Conservation (phyloP, 1,139 yeast species). For the Barnettozyma hawaiiensis region DNA sequence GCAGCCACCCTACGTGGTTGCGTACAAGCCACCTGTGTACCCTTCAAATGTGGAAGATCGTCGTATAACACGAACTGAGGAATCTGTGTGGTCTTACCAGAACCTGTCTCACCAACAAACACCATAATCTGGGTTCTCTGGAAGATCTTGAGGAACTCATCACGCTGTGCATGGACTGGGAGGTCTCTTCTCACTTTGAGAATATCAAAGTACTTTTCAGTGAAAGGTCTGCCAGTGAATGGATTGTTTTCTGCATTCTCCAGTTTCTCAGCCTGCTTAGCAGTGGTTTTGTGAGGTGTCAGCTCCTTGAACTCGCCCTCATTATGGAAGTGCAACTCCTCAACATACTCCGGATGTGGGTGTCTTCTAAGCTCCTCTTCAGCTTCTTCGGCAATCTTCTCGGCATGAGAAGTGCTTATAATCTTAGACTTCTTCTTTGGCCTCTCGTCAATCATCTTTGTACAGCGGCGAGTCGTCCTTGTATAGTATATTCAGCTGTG, state of each 20-base stretch:
- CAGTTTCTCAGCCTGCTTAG: slow-evolving; percentile 56
- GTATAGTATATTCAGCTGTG: background rate
- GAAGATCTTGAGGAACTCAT: slow-evolving; percentile 76
- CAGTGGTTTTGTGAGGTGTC: slow-evolving; percentile 64
- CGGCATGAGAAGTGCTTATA: slow-evolving; percentile 44
- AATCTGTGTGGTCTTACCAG: slow-evolving; percentile 96
- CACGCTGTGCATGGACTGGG: slow-evolving; percentile 93
- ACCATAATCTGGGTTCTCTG: slow-evolving; percentile 93
- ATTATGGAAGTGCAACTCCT: slow-evolving; percentile 34
- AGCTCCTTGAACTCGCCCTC: slow-evolving; percentile 53
- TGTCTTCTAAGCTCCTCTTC: slow-evolving; percentile 36
- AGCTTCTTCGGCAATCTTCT: slow-evolving; percentile 51
- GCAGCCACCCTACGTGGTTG: slow-evolving; percentile 99
- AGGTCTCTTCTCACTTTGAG: slow-evolving; percentile 73
- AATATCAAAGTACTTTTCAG: slow-evolving; percentile 68
- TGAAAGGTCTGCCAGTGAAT: slow-evolving; percentile 62
- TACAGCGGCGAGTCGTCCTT: too few relatives aligned
- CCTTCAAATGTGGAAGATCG: slow-evolving; percentile 78
- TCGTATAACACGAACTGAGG: slow-evolving; percentile 94
- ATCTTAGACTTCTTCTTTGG: slow-evolving; percentile 38
- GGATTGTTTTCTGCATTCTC: slow-evolving; percentile 70
- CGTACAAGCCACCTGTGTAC: slow-evolving; percentile 88
- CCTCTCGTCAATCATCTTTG: slow-evolving; percentile 32
- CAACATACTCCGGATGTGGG: slow-evolving; percentile 26
- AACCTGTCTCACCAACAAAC: slow-evolving; percentile 97